Conservation (phyloP, 768 basidiomycete genomes). For the Trametes cubensis region DNA sequence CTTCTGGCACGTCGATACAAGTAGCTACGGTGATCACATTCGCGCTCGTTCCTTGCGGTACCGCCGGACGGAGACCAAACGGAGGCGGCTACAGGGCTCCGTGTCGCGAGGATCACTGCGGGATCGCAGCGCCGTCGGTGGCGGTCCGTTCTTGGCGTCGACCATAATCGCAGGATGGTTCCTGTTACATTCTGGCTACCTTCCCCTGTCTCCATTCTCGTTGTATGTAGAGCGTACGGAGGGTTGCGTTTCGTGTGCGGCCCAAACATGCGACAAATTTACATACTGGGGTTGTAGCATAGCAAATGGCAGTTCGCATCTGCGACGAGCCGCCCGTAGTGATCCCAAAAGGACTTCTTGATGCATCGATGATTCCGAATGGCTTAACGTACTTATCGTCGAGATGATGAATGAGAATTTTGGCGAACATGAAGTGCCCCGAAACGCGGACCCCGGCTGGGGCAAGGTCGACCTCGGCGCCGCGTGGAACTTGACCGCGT, state of each 20-base stretch:
- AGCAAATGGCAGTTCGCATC: not conserved
- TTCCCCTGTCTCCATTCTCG: not conserved
- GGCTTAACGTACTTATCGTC: not conserved
- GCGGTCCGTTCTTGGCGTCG: too few relatives aligned
- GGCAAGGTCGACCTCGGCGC: constrained; percentile 4
- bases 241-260: not conserved
- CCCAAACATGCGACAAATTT: not conserved
- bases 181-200: too few relatives aligned
- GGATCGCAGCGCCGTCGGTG: too few relatives aligned
- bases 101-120: too few relatives aligned
- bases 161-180: too few relatives aligned
- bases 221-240: not conserved
- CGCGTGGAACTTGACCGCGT: constrained; percentile 11
- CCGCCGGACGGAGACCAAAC: too few relatives aligned
- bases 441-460: constrained; percentile 10
- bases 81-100: too few relatives aligned
- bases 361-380: not conserved
- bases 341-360: constrained; percentile 2
- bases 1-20: too few relatives aligned
- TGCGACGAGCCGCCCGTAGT: not conserved
- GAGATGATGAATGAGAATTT: constrained; percentile 9
- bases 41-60: too few relatives aligned
- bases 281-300: constrained; percentile 1
- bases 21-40: too few relatives aligned
- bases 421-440: constrained; percentile 9